Base-by-base conservation (phyloP, 2,329 filamentous ascomycete species). In the Cercospora janseana region DNA sequence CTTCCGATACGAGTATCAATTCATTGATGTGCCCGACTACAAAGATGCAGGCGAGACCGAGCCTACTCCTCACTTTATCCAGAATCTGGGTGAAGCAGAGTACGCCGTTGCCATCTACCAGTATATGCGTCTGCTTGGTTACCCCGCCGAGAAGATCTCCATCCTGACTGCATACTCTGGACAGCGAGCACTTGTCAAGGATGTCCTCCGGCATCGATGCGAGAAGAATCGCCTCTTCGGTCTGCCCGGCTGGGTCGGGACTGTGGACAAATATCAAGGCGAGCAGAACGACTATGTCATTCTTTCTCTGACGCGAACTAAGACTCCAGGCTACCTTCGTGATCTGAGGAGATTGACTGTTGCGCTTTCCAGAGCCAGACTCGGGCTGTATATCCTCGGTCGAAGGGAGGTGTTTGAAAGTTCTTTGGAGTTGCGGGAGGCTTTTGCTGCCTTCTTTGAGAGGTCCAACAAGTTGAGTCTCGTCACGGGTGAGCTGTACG, bases 201-300 rank as follows among this genome's bases (percentile, higher is more conserved):
- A 98, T 69, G 89, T 98, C 3, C 72, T 98, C 44, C 75, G 74
- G 10, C 88, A 94, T 66, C 80, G 93, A 51, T 98, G 93, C 69
- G 85, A 83, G 28, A 86, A 81, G 61, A 94, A 90, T 62, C 74
- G 83, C 2, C 74, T 97, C 15, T 98, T 98, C 70, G 91, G 92
- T 6, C 74, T 95, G 69, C 93, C 93, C 13, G 87, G 85, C 69
- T 85, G 87, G 46, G 88, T 98, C 21, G 91, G 88, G 3, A 98
- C 94, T 4, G 92, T 98, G 56, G 93, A 98, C 74, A 96, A 95
- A 69, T 98, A 97, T 65, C 93, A 98, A 74, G 94, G 93, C 68
- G 93, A 98, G 75, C 93, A 98, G 72, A 98, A 98, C 70, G 93
- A 98, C 66, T 97, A 96, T 65, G 83, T 98, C 60, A 95, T 98